A percentile compares a stretch with the other conserved stretches of the same genome.
phyloP scores from a whole-genome alignment of 2,329 filamentous ascomycete genomes.

The Talaromyces pinophilus region DNA sequence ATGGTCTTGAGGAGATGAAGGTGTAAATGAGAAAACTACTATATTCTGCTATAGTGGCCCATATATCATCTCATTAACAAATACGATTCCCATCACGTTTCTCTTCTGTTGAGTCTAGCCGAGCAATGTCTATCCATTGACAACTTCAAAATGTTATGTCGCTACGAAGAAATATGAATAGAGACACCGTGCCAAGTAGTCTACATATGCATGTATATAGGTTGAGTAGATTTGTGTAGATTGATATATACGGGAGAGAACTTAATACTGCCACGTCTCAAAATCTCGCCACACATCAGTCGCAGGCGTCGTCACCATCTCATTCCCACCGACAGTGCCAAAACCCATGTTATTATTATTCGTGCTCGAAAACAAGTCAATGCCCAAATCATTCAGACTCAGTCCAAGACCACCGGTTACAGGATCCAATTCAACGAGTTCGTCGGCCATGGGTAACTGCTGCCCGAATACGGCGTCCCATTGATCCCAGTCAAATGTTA shows the following conservation, averaged over 20 bases:
- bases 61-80: background rate
- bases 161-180: constrained; percentile 28
- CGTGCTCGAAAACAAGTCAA: constrained; percentile 10
- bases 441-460: constrained; percentile 47
- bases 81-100: constrained; percentile 5
- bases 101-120: background rate
- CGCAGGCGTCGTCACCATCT: background rate
- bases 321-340: background rate
- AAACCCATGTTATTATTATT: background rate
- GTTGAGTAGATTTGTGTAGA: background rate
- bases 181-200: constrained; percentile 18
- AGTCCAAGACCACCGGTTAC: constrained; percentile 34
- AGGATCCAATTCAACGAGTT: constrained; percentile 47
- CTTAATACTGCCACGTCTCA: constrained; percentile 17
- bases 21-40: constrained; percentile 60
- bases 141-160: constrained; percentile 19
- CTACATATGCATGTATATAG: background rate
- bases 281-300: constrained; percentile 18
- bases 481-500: constrained; percentile 53
- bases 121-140: constrained; percentile 17
- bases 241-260: background rate
- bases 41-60: background rate
- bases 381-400: constrained; percentile 18
- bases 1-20: constrained; percentile 86
- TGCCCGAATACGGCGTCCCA: constrained; percentile 54